Percentiles rank a stretch among this genome's conserved stretches.
phyloP scores from a whole-genome alignment of 352 stramenopile genomes.

The Globisporangium emineosum region DNA sequence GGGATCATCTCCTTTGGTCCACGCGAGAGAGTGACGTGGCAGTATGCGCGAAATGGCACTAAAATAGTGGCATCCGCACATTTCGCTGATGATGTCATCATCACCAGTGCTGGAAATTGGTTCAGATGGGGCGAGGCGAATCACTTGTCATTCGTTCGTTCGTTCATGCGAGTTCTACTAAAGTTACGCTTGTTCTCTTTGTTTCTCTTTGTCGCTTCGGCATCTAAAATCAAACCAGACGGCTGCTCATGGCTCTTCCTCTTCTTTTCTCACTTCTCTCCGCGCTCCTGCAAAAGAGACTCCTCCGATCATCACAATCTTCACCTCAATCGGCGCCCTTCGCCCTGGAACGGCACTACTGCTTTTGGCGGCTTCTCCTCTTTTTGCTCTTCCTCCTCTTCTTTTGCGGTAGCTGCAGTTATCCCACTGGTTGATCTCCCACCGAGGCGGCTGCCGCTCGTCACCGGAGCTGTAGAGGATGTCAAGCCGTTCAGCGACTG shows the following conservation, averaged over 20 bases:
- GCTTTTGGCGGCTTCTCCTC: slow-evolving; percentile 29
- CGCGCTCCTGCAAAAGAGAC: neutral
- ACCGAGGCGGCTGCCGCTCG: slow-evolving; percentile 24
- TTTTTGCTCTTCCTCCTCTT: slow-evolving; percentile 45
- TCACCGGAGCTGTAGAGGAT: slow-evolving; percentile 22
- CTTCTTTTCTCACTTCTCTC: neutral
- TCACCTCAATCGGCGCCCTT: slow-evolving; percentile 60
- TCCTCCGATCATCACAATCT: neutral
- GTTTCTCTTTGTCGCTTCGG: neutral
- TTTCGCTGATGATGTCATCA: neutral
- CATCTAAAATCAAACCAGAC: slow-evolving; percentile 2
- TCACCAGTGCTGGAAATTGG: neutral
- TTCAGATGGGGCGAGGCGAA: neutral
- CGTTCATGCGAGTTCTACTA: neutral
- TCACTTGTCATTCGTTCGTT: neutral
- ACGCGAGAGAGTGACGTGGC: neutral
- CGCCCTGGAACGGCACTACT: slow-evolving; percentile 59
- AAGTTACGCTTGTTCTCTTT: neutral
- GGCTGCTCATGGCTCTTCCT: neutral
- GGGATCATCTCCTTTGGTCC: neutral
- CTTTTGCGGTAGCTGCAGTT: slow-evolving; percentile 15
- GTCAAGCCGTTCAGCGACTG: slow-evolving; percentile 62
- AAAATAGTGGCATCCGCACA: neutral
- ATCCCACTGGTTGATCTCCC: slow-evolving; percentile 14
- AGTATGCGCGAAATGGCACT: neutral